These are phyloP conservation scores for Ogataea nonfermentans DNA, from an alignment of 805 yeast genomes.

Conservation along the genomic window DNA sequence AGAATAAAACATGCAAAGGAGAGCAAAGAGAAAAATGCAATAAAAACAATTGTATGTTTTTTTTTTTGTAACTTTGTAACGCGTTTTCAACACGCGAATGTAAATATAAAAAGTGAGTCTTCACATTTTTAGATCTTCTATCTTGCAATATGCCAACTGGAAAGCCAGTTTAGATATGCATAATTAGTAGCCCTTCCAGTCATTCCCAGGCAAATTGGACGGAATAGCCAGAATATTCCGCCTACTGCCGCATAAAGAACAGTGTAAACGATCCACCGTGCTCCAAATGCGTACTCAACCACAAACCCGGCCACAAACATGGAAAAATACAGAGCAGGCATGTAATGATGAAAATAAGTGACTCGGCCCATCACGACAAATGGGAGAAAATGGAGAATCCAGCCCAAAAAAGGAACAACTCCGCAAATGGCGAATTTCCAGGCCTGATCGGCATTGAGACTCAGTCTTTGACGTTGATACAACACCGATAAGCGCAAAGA, in stretches of 20 bases:
- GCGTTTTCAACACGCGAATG: constrained; percentile 9
- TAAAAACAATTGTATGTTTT: not conserved
- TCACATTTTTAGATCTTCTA: not conserved
- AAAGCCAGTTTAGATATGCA: constrained; percentile 47
- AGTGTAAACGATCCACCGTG: constrained; percentile 37
- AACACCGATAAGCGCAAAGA: constrained; percentile 38
- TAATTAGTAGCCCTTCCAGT: constrained; percentile 42
- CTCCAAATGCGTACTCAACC: constrained; percentile 45
- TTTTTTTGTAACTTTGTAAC: constrained; percentile 7
- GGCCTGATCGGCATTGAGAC: constrained; percentile 31
- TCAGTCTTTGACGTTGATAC: constrained; percentile 71
- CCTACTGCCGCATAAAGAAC: constrained; percentile 42
- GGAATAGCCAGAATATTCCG: constrained; percentile 57
- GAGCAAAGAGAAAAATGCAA: constrained; percentile 1
- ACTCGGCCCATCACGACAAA: constrained; percentile 83
- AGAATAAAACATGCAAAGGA: constrained; percentile 43
- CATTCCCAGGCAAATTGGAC: constrained; percentile 70
- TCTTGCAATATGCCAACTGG: constrained; percentile 14
- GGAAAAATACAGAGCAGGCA: constrained; percentile 82
- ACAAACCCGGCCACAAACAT: constrained; percentile 53
- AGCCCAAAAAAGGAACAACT: constrained; percentile 73
- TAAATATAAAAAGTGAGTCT: constrained; percentile 4
- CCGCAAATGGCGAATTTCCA: constrained; percentile 54
- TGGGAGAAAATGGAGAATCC: constrained; percentile 77
- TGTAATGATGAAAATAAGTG: constrained; percentile 80